A percentile compares a stretch with the other conserved stretches of the same genome.
Conservation (phyloP, 2,329 filamentous ascomycete genomes). For the Ceratocystis cacaofunesta region DNA sequence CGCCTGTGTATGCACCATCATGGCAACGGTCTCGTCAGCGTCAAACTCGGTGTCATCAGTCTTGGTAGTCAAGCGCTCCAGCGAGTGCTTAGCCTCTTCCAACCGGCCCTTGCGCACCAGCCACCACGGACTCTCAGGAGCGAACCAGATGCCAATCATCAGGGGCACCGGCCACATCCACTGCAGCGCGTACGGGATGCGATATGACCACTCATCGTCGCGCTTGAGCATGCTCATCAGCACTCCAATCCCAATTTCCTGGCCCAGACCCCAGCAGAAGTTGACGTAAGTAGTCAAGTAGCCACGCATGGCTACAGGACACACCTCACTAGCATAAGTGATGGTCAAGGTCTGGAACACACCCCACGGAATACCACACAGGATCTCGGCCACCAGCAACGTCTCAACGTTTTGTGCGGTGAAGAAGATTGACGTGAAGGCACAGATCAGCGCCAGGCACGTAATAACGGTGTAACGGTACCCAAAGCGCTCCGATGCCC, state of each 20-base stretch:
- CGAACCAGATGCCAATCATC: slow-evolving; percentile 49
- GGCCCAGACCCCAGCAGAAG: slow-evolving; percentile 64
- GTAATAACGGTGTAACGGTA: slow-evolving; percentile 49
- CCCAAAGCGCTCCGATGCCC: slow-evolving; percentile 50
- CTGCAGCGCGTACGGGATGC: slow-evolving; percentile 57
- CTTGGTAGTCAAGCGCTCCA: slow-evolving; percentile 49
- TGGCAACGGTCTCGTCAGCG: slow-evolving; percentile 69
- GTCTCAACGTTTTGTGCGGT: slow-evolving; percentile 45
- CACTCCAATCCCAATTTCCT: slow-evolving; percentile 59
- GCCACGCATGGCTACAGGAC: slow-evolving; percentile 54
- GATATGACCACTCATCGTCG: slow-evolving; percentile 52
- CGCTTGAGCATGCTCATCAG: slow-evolving; percentile 52
- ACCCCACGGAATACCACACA: slow-evolving; percentile 49
- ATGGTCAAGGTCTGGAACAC: slow-evolving; percentile 44
- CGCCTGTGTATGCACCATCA: slow-evolving; percentile 84
- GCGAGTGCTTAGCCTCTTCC: slow-evolving; percentile 50
- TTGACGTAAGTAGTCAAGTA: slow-evolving; percentile 63
- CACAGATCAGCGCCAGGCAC: slow-evolving; percentile 38
- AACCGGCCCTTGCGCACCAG: slow-evolving; percentile 51
- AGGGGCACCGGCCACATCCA: slow-evolving; percentile 66
- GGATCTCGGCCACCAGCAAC: slow-evolving; percentile 45
- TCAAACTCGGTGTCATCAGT: slow-evolving; percentile 57
- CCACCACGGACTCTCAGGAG: slow-evolving; percentile 62
- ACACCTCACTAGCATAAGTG: slow-evolving; percentile 58
- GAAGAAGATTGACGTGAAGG: slow-evolving; percentile 50